Evolutionary conservation across 306 rosid genomes (phyloP), one percentile per base, ranked within the genome.

Genomic region (Citrullus mucosospermus): DNA sequence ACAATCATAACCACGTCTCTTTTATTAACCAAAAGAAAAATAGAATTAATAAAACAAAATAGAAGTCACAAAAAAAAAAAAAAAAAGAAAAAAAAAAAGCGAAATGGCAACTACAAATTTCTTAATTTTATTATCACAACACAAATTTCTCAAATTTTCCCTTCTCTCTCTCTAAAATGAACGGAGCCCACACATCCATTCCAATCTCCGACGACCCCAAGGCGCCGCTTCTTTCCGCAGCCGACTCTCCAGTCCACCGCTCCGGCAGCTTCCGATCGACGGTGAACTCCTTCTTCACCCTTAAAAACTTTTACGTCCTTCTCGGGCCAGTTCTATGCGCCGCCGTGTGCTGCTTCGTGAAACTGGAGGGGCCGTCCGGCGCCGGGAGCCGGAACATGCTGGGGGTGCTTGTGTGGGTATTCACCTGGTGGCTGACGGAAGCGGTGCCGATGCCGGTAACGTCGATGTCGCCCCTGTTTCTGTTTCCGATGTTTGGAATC

Each of bases 361-460:
- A 90, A 79, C 67, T 89, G 0, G 91, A 87, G 8, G 89, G 85
- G 4, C 82, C 88, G 6, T 30, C 22, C 2, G 78, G 65, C 0
- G 25, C n/a, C 2, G 78, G 68, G 2, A 80, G 94, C 85, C 77
- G 82, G 80, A 89, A 88, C 78, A 94, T 92, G 97, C 70, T 94
- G 61, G 97, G 78, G 2, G 94, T 92, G 81, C 79, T 94, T 13
- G 93, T 82, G 9, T 94, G 97, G 98, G 80, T 94, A 1, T 92
- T 94, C 67, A 43, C 86, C 0, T 92, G 98, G 98, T 94, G 97
- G 98, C 25, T 94, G n/a, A 94, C 95, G 2, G 86, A 85, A 81
- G 98, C 97, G 4, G 87, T 94, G 32, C 98, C 98, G 2, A 85
- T 94, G 82, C 94, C 98, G 2, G 80, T 94, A 8, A 94, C 98